These are phyloP conservation scores for Geranium rotundifolium DNA, from an alignment of 345 rosid genomes.

Conservation along the genomic window DNA sequence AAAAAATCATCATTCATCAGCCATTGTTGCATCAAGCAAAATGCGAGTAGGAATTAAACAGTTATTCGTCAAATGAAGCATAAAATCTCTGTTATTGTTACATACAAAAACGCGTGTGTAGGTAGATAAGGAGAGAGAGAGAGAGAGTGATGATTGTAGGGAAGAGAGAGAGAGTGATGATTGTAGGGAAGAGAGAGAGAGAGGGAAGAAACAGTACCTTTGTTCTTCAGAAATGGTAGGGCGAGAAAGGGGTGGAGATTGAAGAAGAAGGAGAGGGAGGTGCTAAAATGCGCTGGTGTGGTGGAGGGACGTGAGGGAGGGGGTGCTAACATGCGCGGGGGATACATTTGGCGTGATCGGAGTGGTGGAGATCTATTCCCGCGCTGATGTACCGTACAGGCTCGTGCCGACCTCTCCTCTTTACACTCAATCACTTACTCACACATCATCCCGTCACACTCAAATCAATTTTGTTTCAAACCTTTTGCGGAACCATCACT, in stretches of 20 bases:
- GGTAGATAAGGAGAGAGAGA: not conserved
- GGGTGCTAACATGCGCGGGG: constrained; percentile 14
- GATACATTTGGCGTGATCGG: not conserved
- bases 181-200: too few relatives aligned
- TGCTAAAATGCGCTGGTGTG: not conserved
- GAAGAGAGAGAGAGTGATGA: not conserved
- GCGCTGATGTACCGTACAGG: not conserved
- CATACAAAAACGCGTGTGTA: not conserved
- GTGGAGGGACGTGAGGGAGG: not conserved
- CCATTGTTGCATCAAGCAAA: not conserved
- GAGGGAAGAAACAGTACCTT: too few relatives aligned
- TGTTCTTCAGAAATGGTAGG: too few relatives aligned
- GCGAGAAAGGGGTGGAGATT: too few relatives aligned
- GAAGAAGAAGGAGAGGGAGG: not conserved
- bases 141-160: not conserved
- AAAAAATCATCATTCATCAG: not conserved
- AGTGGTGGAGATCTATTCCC: not conserved
- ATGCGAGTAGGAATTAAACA: not conserved
- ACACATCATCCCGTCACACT: not conserved
- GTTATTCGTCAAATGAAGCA: not conserved
- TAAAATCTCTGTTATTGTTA: not conserved
- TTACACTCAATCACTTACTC: not conserved
- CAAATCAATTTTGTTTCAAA: too few relatives aligned
- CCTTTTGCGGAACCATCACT: too few relatives aligned
- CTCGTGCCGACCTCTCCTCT: constrained; percentile 4